These are phyloP conservation scores for bread wheat (Triticum aestivum) DNA, from an alignment of 176 grass and related monocot species.

Conservation along the genomic window IWGSC_CS_RefSeq_v2.1 NC_057813.1:168819317-168819816, in stretches of 20 bases:
- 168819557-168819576: slow-evolving; percentile 28
- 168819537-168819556: neutral
- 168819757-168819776: slow-evolving; percentile 50
- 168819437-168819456: slow-evolving; percentile 18
- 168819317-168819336: neutral
- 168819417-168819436: slow-evolving; percentile 1
- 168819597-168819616: slow-evolving; percentile 56
- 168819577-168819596: slow-evolving; percentile 31
- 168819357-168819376: neutral
- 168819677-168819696: slow-evolving; percentile 72
- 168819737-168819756: slow-evolving; percentile 65
- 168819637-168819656: slow-evolving; percentile 69
- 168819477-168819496: slow-evolving; percentile 19
- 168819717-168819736: slow-evolving; percentile 25
- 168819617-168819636: slow-evolving; percentile 42
- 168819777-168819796: slow-evolving; percentile 62
- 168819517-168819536: neutral
- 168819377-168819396: neutral
- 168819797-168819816: slow-evolving; percentile 58
- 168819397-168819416: neutral
- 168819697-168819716: slow-evolving; percentile 83
- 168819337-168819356: neutral
- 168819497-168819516: slow-evolving; percentile 21
- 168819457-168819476: slow-evolving; percentile 19
- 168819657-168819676: slow-evolving; percentile 74